These are phyloP conservation scores for Batkoa obscura DNA, from an alignment of 371 early-diverging fungal species.

Conservation along the genomic window DNA sequence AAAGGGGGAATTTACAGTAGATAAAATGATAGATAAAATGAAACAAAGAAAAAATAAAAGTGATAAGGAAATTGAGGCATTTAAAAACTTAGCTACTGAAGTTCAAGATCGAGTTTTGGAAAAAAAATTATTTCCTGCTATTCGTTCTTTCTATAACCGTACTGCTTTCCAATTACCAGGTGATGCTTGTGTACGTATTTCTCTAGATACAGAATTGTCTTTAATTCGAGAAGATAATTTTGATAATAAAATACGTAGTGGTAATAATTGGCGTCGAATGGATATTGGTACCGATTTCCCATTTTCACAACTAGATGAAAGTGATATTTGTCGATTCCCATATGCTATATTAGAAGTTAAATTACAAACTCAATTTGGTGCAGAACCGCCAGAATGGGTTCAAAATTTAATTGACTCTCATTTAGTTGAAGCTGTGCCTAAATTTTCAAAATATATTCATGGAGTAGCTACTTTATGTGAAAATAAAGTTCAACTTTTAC, in stretches of 20 bases:
- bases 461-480: slow-evolving; percentile 88
- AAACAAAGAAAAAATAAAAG: slow-evolving; percentile 44
- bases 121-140: slow-evolving; percentile 67
- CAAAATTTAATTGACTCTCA: slow-evolving; percentile 71
- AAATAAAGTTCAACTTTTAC: slow-evolving; percentile 63
- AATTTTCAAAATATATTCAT: slow-evolving; percentile 98
- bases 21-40: slow-evolving; percentile 59
- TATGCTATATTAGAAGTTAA: slow-evolving; percentile 98
- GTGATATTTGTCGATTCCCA: slow-evolving; percentile 82
- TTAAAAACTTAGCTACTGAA: slow-evolving; percentile 52
- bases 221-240: slow-evolving; percentile 94
- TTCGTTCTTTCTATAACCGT: slow-evolving; percentile 94
- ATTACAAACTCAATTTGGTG: slow-evolving; percentile 75
- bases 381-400: slow-evolving; percentile 89
- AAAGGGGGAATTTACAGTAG: slow-evolving; percentile 56
- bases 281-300: slow-evolving; percentile 88
- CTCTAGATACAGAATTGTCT: slow-evolving; percentile 92
- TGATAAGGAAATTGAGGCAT: slow-evolving; percentile 57
- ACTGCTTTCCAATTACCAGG: slow-evolving; percentile 99
- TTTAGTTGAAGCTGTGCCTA: slow-evolving; percentile 91
- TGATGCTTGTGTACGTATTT: slow-evolving; percentile 94
- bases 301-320: slow-evolving; percentile 65
- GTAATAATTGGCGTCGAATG: slow-evolving; percentile 86
- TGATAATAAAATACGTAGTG: slow-evolving; percentile 38
- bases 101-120: slow-evolving; percentile 59